phyloP scores from a whole-genome alignment of 179 eudicot genomes.

The Drosera spatulata region DNA sequence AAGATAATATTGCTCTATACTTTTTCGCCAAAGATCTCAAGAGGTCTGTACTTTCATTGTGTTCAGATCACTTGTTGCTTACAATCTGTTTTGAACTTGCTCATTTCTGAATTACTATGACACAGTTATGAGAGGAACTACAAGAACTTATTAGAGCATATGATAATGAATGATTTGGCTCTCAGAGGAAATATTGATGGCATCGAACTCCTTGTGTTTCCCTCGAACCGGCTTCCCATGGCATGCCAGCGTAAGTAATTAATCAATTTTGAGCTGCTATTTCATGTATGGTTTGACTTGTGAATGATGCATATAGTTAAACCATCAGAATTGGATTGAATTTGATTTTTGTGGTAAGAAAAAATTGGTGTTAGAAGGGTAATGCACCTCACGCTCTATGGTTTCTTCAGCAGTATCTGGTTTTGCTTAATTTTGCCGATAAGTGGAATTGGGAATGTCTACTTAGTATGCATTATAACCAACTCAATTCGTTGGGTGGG shows the following conservation, averaged over 20 bases:
- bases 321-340: no score
- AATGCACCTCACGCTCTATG: no score
- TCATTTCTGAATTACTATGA: slow-evolving; percentile 9
- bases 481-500: no score
- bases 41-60: slow-evolving; percentile 32
- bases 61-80: slow-evolving; percentile 2
- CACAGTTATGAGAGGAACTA: slow-evolving; percentile 73
- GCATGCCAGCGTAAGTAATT: slow-evolving; percentile 67
- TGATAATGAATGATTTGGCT: slow-evolving; percentile 83
- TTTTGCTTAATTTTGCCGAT: no score
- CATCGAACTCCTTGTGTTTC: slow-evolving; percentile 77
- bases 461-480: no score
- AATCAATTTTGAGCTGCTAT: no score
- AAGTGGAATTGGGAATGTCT: no score
- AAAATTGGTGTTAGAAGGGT: no score
- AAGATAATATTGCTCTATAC: slow-evolving; percentile 77
- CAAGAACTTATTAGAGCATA: slow-evolving; percentile 63
- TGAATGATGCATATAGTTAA: no score
- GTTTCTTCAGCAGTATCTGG: no score
- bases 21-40: slow-evolving; percentile 87
- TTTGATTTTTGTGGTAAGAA: no score
- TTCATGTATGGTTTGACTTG: no score
- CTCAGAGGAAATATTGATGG: slow-evolving; percentile 66
- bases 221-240: slow-evolving; percentile 74
- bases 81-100: neutral